Evolutionary conservation across 129 eudicot genomes (phyloP).

Genomic region (Artemisia tridentata): DNA sequence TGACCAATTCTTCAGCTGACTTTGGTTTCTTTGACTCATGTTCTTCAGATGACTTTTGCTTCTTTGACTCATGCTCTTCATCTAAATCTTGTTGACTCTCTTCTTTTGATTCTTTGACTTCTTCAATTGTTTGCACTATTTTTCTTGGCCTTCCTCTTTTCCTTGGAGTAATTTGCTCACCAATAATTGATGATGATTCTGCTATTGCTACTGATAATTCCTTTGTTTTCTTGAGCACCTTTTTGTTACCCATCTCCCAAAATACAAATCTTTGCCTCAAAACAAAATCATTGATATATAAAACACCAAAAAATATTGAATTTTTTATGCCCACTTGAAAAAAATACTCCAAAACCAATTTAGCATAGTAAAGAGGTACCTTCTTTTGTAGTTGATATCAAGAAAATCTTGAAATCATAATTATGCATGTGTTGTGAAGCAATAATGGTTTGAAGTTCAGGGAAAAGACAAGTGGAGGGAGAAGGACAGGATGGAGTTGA

Average conservation of each 20-base stretch:
- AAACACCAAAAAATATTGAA: constrained; percentile 18
- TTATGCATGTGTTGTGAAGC: constrained; percentile 19
- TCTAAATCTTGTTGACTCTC: constrained; percentile 31
- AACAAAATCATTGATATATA: constrained; percentile 31
- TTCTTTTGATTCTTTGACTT: constrained; percentile 36
- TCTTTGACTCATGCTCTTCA: constrained; percentile 40
- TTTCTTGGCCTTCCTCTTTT: constrained; percentile 78
- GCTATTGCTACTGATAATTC: constrained; percentile 46
- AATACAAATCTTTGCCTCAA: not conserved
- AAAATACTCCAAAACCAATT: constrained; percentile 14
- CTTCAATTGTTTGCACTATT: constrained; percentile 33
- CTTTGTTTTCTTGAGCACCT: constrained; percentile 40
- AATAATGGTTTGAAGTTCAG: constrained; percentile 23
- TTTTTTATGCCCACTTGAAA: constrained; percentile 29
- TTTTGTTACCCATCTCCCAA: constrained; percentile 60
- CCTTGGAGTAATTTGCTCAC: constrained; percentile 45
- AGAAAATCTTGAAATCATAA: constrained; percentile 7
- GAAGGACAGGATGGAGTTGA: constrained; percentile 25
- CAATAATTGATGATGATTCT: constrained; percentile 53
- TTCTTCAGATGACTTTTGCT: constrained; percentile 26
- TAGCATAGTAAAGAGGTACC: constrained; percentile 17
- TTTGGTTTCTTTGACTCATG: constrained; percentile 39
- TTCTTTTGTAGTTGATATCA: constrained; percentile 10
- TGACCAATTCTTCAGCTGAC: constrained; percentile 33
- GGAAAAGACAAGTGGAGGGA: constrained; percentile 18